Percentiles rank a stretch among this genome's conserved stretches.
These are phyloP conservation scores for Corrigiola litoralis DNA, from an alignment of 179 eudicot species.

Conservation along the genomic window DNA sequence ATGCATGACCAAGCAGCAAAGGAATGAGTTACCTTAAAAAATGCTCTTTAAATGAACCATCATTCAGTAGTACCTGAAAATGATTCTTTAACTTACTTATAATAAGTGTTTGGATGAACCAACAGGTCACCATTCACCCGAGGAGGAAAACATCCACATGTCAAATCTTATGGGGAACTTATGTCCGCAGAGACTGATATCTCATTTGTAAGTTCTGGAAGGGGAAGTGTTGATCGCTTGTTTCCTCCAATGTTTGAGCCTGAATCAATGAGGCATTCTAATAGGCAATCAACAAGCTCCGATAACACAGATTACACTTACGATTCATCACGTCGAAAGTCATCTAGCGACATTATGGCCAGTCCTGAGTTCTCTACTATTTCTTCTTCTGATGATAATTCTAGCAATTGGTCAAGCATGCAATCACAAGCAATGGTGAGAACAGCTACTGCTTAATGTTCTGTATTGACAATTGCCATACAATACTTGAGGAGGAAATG, in stretches of 20 bases:
- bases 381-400: conserved; percentile 22
- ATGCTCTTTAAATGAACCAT: no score
- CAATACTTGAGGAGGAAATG: no score
- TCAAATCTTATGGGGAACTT: conserved; percentile 32
- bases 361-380: conserved; percentile 5
- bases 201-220: conserved; percentile 39
- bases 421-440: conserved; percentile 33
- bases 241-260: conserved; percentile 1
- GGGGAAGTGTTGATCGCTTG: conserved; percentile 31
- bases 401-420: conserved; percentile 21
- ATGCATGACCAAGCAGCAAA: no score
- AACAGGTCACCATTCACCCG: conserved; percentile 32
- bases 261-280: conserved; percentile 8
- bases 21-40: no score
- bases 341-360: conserved; percentile 16
- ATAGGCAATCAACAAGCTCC: conserved; percentile 28
- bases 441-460: background rate
- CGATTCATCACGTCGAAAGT: conserved; percentile 18
- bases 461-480: no score
- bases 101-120: background rate
- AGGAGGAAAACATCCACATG: conserved; percentile 32
- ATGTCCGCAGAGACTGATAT: conserved; percentile 25
- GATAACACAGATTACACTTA: conserved; percentile 21
- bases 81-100: no score
- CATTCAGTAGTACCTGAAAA: no score